Evolutionary conservation across 2,329 filamentous ascomycete species (phyloP).

Genomic region (Decorospora gaudefroyi): DNA sequence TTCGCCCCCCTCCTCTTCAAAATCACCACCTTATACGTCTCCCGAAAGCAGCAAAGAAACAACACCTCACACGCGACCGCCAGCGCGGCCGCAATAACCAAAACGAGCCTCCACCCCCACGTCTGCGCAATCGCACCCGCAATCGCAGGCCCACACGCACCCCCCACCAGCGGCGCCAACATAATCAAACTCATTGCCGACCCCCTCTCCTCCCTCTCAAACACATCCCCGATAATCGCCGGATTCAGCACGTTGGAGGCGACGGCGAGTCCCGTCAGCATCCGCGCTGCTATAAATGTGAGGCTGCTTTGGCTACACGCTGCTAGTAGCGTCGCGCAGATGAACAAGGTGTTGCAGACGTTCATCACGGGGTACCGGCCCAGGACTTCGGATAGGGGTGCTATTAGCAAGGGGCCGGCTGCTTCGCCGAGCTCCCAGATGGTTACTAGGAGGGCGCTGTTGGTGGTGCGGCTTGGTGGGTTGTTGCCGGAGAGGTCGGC

Average conservation of each 20-base stretch:
- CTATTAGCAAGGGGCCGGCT: slow-evolving; percentile 42
- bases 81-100: slow-evolving; percentile 58
- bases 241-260: slow-evolving; percentile 63
- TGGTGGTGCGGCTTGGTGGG: slow-evolving; percentile 29
- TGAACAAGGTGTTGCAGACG: slow-evolving; percentile 52
- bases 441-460: slow-evolving; percentile 41
- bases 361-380: slow-evolving; percentile 44
- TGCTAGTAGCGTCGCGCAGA: slow-evolving; percentile 49
- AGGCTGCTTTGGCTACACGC: slow-evolving; percentile 46
- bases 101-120: slow-evolving; percentile 59
- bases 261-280: slow-evolving; percentile 53
- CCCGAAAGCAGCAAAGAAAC: slow-evolving; percentile 59
- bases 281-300: slow-evolving; percentile 51
- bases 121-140: slow-evolving; percentile 60
- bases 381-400: slow-evolving; percentile 42
- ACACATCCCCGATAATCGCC: slow-evolving; percentile 67
- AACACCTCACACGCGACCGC: slow-evolving; percentile 56
- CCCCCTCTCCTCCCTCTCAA: slow-evolving; percentile 61
- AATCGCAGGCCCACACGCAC: slow-evolving; percentile 62
- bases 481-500: slow-evolving; percentile 36
- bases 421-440: slow-evolving; percentile 47
- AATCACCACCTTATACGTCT: slow-evolving; percentile 66
- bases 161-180: slow-evolving; percentile 62
- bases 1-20: slow-evolving; percentile 43
- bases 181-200: slow-evolving; percentile 62